Evolutionary conservation across 129 eudicot genomes (phyloP), one percentile per base, ranked within the genome.

Genomic region (Calendula officinalis): DNA sequence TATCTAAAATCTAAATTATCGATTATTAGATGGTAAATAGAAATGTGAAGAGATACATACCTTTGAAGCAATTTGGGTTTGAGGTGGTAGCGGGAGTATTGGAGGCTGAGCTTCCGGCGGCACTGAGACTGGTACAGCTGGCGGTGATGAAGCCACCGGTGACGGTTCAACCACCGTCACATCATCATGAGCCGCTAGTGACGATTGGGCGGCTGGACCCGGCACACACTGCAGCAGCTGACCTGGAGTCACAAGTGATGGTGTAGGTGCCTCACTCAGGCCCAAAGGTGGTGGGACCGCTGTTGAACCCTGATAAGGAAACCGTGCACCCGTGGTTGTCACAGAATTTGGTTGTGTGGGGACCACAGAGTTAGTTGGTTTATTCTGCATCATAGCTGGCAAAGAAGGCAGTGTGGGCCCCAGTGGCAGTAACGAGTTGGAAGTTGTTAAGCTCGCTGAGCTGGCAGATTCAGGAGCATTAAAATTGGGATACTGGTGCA

Each of bases 101-200:
- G 98, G 98, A 35, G 96, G 94, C 75, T 82, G 91, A 63, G 88
- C 75, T 81, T 83, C 91, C n/a, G 81, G 66, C 33, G 73, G 22
- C 58, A 64, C 81, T 15, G 80, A 68, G 11, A 38, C 78, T 0
- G 83, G 74, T n/a, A 13, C 72, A 4, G 67, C 12, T 0, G 66
- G 63, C 56, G 83, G 77, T 62, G 77, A 41, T 16, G 90, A 52
- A 50, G 84, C 40, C 54, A 66, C 52, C 40, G 92, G 54, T 17
- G 92, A 64, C 36, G 77, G 78, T 69, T 76, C 86, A 55, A 87
- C 88, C 48, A 82, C 88, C 62, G 84, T 94, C 55, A 79, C 86
- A 63, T 91, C 96, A 59, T 82, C 78, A 34, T 78, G 90, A 42
- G 56, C 71, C 30, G 30, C 30, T 22, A 22, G 30, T 22, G 30